Evolutionary conservation across 768 basidiomycete genomes (phyloP).

Genomic region (Rhodotorula kratochvilovae): DNA sequence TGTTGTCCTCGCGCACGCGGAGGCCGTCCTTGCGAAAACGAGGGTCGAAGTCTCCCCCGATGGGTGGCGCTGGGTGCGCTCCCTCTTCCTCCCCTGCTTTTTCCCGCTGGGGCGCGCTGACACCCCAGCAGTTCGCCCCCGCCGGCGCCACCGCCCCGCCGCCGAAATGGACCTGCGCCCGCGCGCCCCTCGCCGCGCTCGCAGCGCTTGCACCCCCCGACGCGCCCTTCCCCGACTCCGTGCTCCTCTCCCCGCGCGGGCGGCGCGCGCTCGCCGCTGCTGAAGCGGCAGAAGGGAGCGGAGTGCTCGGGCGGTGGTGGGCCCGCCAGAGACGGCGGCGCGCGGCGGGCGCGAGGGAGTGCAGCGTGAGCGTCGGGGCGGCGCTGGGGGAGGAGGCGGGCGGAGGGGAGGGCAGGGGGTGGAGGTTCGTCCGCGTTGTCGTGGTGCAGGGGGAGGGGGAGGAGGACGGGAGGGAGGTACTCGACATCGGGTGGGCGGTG

Average conservation of each 20-base stretch:
- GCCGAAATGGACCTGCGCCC: neutral
- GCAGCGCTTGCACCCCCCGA: neutral
- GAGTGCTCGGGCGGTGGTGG: constrained; percentile 1
- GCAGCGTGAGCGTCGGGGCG: neutral
- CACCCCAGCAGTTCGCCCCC: neutral
- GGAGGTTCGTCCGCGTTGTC: constrained; percentile 3
- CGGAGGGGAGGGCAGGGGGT: neutral
- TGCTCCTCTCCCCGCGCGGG: constrained; percentile 3
- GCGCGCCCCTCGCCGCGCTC: neutral
- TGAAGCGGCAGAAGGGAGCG: too few species aligned
- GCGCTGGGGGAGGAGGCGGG: neutral
- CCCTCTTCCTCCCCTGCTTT: neutral
- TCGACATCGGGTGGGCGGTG: constrained; percentile 13
- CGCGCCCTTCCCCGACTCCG: constrained; percentile 12
- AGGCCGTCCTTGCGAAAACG: neutral
- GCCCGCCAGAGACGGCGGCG: neutral
- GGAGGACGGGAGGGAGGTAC: neutral
- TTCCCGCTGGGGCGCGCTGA: neutral
- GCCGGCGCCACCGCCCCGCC: neutral
- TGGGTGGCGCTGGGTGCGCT: constrained; percentile 30
- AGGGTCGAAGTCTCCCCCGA: constrained; percentile 26
- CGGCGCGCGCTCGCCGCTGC: neutral
- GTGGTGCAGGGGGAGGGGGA: neutral
- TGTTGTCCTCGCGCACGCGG: constrained; percentile 28
- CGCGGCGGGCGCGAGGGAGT: neutral